Conservation (phyloP, 345 rosid genomes). For the Hevea brasiliensis region DNA sequence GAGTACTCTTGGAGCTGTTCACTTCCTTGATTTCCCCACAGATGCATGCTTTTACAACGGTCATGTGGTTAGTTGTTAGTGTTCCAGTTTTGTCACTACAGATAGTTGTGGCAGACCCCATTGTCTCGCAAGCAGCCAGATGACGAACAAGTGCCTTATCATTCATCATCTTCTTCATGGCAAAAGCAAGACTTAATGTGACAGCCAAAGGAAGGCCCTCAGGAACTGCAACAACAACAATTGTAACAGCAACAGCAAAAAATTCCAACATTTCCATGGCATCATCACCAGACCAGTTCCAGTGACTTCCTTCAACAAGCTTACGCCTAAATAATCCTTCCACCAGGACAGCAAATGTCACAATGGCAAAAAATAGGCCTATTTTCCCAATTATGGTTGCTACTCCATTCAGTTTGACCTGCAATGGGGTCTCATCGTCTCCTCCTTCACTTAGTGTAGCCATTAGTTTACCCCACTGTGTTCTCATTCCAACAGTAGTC, state of each 20-base stretch:
- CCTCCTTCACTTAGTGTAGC: slow-evolving; percentile 95
- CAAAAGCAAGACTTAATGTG: slow-evolving; percentile 89
- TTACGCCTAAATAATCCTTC: slow-evolving; percentile 70
- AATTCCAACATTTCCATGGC: slow-evolving; percentile 66
- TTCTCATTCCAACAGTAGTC: slow-evolving; percentile 95
- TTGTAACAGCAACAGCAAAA: slow-evolving; percentile 89
- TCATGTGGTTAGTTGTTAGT: slow-evolving; percentile 86
- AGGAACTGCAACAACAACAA: slow-evolving; percentile 95
- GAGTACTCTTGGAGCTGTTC: slow-evolving; percentile 36
- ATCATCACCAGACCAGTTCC: slow-evolving; percentile 80
- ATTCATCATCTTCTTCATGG: slow-evolving; percentile 98
- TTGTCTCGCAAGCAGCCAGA: slow-evolving; percentile 93
- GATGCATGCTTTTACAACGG: slow-evolving; percentile 82
- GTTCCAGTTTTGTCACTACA: slow-evolving; percentile 96
- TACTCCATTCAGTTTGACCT: slow-evolving; percentile 90
- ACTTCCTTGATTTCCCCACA: slow-evolving; percentile 41
- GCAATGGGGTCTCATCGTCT: slow-evolving; percentile 93
- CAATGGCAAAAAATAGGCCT: slow-evolving; percentile 76
- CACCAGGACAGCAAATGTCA: slow-evolving; percentile 81
- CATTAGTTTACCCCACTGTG: slow-evolving; percentile 96
- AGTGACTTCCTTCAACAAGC: slow-evolving; percentile 44
- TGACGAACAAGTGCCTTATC: slow-evolving; percentile 88
- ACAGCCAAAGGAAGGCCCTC: slow-evolving; percentile 96
- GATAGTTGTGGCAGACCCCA: slow-evolving; percentile 94
- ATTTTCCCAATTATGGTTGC: slow-evolving; percentile 87